Evolutionary conservation across 75 land plant genomes (phyloP), one percentile per base, ranked within the genome.

Genomic region (Picea glauca): DNA sequence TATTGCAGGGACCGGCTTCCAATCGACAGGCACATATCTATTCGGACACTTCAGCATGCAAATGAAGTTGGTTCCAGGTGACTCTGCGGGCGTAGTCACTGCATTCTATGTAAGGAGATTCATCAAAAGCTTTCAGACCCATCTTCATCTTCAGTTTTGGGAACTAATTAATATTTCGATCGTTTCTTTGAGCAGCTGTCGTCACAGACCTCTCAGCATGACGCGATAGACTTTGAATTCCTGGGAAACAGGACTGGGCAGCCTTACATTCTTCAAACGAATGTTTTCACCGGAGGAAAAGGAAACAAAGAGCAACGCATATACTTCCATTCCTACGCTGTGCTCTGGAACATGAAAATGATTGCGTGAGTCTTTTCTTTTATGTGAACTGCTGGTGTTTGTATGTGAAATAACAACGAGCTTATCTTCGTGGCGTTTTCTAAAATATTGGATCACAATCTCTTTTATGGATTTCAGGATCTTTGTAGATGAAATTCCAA

Each of bases 201-300:
- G 1, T 92, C 93, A 31, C 86, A 85, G 64, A 89, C 83, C 85
- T 76, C 86, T 3, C 86, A 90, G 79, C 93, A 92, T 62, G 93
- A 92, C 79, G 93, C 90, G 85, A 85, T 92, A 68, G 93, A 92
- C 59, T 92, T 92, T 78, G 92, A 92, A 88, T 90, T 90, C 82
- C 56, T 92, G 81, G 93, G 93, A 3, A 92, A 90, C 86, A 85
- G 89, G 35, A 82, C 80, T 0, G 83, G 81, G 7, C 90, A 90
- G 82, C 92, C 93, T 0, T 87, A 85, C 87, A 91, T 90, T 60
- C 68, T 91, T 3, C 93, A 91, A 59, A 91, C 93, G 31, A 91
- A 91, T 85, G 89, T 91, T 20, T 90, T 91, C 84, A 87, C 92
- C 4, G 88, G 88, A 62, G 93, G 93, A 1, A 83, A 79, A 58